Conservation (phyloP, 371 early-diverging fungal genomes). For the Mortierella sp. region DNA sequence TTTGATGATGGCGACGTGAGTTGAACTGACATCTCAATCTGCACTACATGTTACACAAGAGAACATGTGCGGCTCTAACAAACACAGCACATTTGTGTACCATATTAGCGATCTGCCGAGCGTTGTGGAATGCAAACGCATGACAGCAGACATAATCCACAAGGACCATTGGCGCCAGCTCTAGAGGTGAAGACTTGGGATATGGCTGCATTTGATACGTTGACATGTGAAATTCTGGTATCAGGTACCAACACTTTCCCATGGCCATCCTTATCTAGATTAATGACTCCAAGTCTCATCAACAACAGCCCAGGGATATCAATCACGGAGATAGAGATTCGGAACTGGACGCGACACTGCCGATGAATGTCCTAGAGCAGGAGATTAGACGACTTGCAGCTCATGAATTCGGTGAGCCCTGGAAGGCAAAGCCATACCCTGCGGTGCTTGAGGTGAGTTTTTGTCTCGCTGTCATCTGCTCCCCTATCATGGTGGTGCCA, state of each 20-base stretch:
- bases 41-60: too few species aligned
- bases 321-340: background rate
- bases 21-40: too few species aligned
- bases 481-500: too few species aligned
- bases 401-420: conserved; percentile 30
- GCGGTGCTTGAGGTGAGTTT: conserved; percentile 19
- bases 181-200: conserved; percentile 15
- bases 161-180: conserved; percentile 20
- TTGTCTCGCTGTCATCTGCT: too few species aligned
- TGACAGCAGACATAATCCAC: background rate
- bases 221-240: too few species aligned
- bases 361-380: conserved; percentile 12
- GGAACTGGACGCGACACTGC: background rate
- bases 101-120: background rate
- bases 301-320: too few species aligned
- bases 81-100: background rate
- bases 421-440: conserved; percentile 17
- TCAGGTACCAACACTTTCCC: too few species aligned
- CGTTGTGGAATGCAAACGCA: background rate
- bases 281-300: too few species aligned
- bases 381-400: conserved; percentile 23
- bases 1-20: conserved; percentile 1
- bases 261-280: too few species aligned
- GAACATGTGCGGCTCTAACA: background rate
- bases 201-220: too few species aligned